These are phyloP conservation scores for Afroboletus lepidellus DNA, from an alignment of 1,284 basidiomycete species.

Conservation along the genomic window DNA sequence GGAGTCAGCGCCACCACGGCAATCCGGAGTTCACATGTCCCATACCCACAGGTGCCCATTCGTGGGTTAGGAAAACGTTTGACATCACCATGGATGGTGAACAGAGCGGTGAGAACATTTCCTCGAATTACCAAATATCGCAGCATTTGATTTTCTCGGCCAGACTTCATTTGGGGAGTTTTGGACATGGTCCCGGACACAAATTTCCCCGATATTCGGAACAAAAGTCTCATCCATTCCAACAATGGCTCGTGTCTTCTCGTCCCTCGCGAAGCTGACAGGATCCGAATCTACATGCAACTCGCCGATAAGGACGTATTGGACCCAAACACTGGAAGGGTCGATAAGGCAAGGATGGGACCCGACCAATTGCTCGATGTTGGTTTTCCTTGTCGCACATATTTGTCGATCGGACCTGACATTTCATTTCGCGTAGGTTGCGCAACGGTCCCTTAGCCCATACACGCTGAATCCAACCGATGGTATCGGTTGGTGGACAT, in stretches of 20 bases:
- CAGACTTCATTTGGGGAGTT: not conserved
- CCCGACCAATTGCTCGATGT: constrained; percentile 43
- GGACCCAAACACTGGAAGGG: constrained; percentile 33
- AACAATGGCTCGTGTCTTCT: not conserved
- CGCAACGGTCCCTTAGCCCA: constrained; percentile 37
- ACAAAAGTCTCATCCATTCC: not conserved
- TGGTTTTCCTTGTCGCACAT: not conserved
- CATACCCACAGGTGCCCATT: not conserved
- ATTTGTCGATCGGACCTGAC: not conserved
- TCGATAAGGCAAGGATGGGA: constrained; percentile 44
- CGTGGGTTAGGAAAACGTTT: constrained; percentile 25
- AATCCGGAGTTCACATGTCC: constrained; percentile 30
- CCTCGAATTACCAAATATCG: not conserved
- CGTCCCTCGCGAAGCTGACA: not conserved
- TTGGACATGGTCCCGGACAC: not conserved
- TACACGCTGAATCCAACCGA: constrained; percentile 44
- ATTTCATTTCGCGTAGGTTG: constrained; percentile 15
- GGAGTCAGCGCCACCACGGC: not conserved
- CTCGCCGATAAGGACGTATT: constrained; percentile 39
- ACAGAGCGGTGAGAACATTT: constrained; percentile 2
- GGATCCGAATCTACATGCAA: constrained; percentile 42
- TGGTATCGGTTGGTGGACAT: constrained; percentile 47
- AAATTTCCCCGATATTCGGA: not conserved
- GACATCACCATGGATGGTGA: constrained; percentile 38
- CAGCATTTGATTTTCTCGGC: constrained; percentile 15